phyloP scores from a whole-genome alignment of 2,329 filamentous ascomycete species.

The Aphanocladium album region DNA sequence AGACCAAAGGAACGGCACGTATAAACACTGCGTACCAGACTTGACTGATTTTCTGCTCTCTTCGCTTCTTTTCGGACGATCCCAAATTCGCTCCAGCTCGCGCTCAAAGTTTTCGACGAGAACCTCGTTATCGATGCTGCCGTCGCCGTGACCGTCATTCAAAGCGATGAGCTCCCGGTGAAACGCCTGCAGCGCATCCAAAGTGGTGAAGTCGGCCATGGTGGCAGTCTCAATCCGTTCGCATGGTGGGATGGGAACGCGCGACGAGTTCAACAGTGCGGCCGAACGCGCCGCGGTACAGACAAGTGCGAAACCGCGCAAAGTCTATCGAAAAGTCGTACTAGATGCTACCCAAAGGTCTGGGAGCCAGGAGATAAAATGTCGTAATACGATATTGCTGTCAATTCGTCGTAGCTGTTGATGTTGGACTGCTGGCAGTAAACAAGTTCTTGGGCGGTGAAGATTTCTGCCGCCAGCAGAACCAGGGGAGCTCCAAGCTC shows the following conservation, averaged over 20 bases:
- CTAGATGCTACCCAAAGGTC: not conserved
- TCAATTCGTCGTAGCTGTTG: not conserved
- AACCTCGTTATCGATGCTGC: constrained; percentile 64
- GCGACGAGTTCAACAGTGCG: constrained; percentile 2
- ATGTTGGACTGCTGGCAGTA: constrained; percentile 15
- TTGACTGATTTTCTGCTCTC: constrained; percentile 67
- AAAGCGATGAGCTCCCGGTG: constrained; percentile 79
- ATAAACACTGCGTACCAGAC: constrained; percentile 44
- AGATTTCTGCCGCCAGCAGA: constrained; percentile 26
- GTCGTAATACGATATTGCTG: not conserved
- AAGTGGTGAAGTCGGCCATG: constrained; percentile 70
- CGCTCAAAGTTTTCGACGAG: constrained; percentile 66
- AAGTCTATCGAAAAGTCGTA: not conserved
- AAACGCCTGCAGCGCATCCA: constrained; percentile 76
- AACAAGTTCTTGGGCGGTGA: constrained; percentile 28
- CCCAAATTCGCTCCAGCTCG: constrained; percentile 66
- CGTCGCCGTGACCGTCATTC: constrained; percentile 58
- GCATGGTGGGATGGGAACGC: constrained; percentile 33
- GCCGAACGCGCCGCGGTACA: not conserved
- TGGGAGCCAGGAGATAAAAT: not conserved
- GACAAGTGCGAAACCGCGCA: not conserved
- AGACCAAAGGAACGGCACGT: not conserved
- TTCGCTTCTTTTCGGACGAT: constrained; percentile 70
- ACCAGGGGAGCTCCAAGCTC: constrained; percentile 3
- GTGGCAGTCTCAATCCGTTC: constrained; percentile 38